Conservation (phyloP, 176 grass and related monocot species). For the Oryza brachyantha region DNA sequence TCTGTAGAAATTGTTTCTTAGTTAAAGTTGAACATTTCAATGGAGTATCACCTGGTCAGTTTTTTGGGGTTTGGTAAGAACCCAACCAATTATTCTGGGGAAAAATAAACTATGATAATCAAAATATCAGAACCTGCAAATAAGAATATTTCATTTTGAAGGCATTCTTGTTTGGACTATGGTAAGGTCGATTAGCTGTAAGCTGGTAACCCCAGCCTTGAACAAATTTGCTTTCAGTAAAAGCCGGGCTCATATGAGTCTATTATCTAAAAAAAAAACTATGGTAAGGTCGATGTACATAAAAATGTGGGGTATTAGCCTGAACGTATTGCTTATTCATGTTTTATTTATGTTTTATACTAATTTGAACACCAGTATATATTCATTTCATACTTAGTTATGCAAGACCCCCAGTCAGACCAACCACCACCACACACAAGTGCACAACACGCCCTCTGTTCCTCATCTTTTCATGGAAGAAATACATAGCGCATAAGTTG, state of each 20-base stretch:
- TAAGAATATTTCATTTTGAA: not conserved
- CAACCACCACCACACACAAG: too few species aligned
- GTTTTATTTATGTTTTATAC: not conserved
- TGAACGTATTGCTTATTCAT: not conserved
- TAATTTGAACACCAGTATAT: not conserved
- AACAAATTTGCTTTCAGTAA: too few species aligned
- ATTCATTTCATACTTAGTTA: not conserved
- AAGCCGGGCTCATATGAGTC: too few species aligned
- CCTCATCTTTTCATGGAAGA: not conserved
- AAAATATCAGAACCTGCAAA: not conserved
- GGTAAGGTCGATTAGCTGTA: not conserved
- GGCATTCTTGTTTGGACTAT: not conserved
- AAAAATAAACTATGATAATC: slow-evolving; percentile 2
- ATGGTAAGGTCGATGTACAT: not conserved
- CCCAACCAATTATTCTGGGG: not conserved
- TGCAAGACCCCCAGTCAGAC: not conserved
- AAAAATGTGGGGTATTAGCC: not conserved
- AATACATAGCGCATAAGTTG: not conserved
- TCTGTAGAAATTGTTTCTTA: not conserved
- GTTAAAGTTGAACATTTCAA: not conserved
- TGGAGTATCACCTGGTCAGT: not conserved
- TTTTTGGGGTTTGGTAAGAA: not conserved
- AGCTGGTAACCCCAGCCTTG: too few species aligned
- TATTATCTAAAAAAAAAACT: too few species aligned
- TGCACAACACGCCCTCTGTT: too few species aligned